Evolutionary conservation across 371 early-diverging fungal species (phyloP).

Genomic region (Mortierella sp.): DNA sequence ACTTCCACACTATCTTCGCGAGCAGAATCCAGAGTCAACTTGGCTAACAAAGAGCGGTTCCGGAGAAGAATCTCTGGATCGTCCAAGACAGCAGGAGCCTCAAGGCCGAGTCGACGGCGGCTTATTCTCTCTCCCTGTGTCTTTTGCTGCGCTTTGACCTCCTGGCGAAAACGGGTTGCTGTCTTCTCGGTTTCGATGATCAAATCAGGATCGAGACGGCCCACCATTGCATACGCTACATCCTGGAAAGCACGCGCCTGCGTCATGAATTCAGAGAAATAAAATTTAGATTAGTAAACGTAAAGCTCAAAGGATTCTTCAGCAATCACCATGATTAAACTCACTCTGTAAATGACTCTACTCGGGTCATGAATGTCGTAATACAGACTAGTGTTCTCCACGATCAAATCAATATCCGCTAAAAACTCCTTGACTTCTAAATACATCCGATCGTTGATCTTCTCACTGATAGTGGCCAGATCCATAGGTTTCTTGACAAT

Average conservation of each 20-base stretch:
- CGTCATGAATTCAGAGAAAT: neutral
- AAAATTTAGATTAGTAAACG: neutral
- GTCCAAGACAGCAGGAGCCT: conserved; percentile 44
- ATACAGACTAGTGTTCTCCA: conserved; percentile 44
- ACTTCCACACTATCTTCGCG: conserved; percentile 21
- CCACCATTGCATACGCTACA: conserved; percentile 41
- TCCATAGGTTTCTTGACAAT: conserved; percentile 82
- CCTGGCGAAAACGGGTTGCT: conserved; percentile 40
- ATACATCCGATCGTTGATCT: conserved; percentile 72
- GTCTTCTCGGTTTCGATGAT: conserved; percentile 51
- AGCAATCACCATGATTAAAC: neutral
- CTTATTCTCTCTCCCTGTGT: conserved; percentile 44
- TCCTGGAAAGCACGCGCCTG: conserved; percentile 53
- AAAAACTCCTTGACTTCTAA: conserved; percentile 64
- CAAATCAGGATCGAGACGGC: conserved; percentile 46
- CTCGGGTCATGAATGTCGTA: conserved; percentile 41
- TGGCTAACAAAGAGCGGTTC: conserved; percentile 17
- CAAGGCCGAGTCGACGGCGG: conserved; percentile 47
- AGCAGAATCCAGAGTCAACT: conserved; percentile 15
- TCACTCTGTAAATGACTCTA: conserved; percentile 39
- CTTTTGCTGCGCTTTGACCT: conserved; percentile 28
- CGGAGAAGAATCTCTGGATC: conserved; percentile 45
- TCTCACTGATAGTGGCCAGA: conserved; percentile 70
- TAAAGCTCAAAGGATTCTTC: neutral
- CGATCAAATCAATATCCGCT: conserved; percentile 61